Percentiles rank a stretch among this genome's conserved stretches.
Evolutionary conservation across 2,329 filamentous ascomycete genomes (phyloP).

Genomic region (Colletotrichum spaethianum): DNA sequence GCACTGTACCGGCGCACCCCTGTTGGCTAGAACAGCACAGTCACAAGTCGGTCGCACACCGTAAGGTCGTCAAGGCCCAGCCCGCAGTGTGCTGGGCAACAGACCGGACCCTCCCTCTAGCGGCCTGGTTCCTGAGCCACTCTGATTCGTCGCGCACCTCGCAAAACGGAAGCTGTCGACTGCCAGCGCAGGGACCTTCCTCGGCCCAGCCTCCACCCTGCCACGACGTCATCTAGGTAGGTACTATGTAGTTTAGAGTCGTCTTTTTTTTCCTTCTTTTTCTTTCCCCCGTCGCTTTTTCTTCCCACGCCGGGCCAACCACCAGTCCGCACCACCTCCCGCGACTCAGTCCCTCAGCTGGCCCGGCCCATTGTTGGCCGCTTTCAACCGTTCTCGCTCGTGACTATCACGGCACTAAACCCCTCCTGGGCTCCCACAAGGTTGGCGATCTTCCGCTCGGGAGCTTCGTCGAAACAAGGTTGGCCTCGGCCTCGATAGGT

Average conservation of each 20-base stretch:
- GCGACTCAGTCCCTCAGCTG: not conserved
- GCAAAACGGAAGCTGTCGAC: not conserved
- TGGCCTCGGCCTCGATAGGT: constrained; percentile 1
- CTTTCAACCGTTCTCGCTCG: not conserved
- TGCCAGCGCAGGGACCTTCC: constrained; percentile 27
- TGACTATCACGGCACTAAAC: not conserved
- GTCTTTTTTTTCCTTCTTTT: too few relatives aligned
- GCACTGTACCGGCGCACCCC: not conserved
- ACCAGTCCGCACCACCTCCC: not conserved
- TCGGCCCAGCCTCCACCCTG: constrained; percentile 13
- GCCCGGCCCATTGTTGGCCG: not conserved
- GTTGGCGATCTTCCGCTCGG: not conserved
- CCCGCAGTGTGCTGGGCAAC: constrained; percentile 26
- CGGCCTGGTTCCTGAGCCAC: constrained; percentile 1
- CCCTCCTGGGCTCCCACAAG: not conserved
- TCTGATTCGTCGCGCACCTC: constrained; percentile 6
- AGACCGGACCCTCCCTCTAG: constrained; percentile 8
- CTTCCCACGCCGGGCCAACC: constrained; percentile 13
- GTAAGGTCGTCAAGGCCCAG: not conserved
- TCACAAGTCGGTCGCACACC: not conserved
- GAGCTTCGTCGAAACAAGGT: constrained; percentile 12
- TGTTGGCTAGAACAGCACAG: not conserved
- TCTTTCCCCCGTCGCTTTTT: not conserved
- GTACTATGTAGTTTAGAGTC: too few relatives aligned
- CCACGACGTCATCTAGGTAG: constrained; percentile 36